Evolutionary conservation across 164 flowering plant genomes (phyloP), one percentile per base, ranked within the genome.

Genomic region (Tetrastigma voinierianum): DNA sequence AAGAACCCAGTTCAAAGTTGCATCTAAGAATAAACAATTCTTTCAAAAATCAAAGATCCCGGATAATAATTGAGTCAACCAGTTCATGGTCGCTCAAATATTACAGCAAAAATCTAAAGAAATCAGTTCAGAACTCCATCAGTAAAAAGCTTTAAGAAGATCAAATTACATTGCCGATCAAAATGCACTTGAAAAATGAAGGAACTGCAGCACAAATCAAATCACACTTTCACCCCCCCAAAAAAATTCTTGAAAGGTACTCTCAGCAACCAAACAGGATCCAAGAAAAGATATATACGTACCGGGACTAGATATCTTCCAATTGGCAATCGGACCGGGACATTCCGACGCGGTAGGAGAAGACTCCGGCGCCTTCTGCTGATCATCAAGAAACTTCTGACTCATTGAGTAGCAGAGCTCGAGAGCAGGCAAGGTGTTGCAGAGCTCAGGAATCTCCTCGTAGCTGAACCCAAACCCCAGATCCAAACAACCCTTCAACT

Each of bases 401-500:
- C 82, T 81, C 91, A 92, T 87, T 0, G 97, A 92, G 72, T 92
- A 92, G 63, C 97, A 92, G 16, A 92, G 85, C 77, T 92, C n/a
- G 17, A 92, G 85, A 58, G 97, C 97, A 12, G 97, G 97, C 72
- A 90, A 64, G 18, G 96, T 90, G 74, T 84, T 86, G 72, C 89
- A 90, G 53, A 90, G 89, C 78, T 90, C 97, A 0, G 97, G n/a
- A 51, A 92, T 92, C 73, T 90, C 97, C 10, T 92, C 91, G 70
- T 92, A 92, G 66, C n/a, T n/a, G 68, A 92, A 92, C 8, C 91
- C 91, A 76, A 92, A 92, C 7, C 97, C 96, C 10, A 92, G 84
- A 83, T 92, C 97, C 66, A 90, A 57, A 66, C 96, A 92, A 8
- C 96, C 97, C 59, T 88, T 92, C n/a, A 90, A 69, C 73, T 90